These are phyloP conservation scores for Backusella tarrabulga DNA, from an alignment of 192 early-diverging fungal species.

Conservation along the genomic window DNA sequence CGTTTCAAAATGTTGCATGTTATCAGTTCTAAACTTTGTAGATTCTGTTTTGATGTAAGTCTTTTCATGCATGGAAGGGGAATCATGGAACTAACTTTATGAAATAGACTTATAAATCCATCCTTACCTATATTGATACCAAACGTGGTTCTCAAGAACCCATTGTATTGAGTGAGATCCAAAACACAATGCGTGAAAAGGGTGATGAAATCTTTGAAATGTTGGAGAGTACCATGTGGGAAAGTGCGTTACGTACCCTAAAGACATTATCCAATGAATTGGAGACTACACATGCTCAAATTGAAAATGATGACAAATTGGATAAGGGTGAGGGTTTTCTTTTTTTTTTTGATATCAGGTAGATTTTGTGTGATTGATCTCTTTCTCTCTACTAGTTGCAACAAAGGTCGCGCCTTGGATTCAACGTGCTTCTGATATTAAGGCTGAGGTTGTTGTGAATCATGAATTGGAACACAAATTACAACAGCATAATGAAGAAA, in stretches of 20 bases:
- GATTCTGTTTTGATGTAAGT: slow-evolving; percentile 46
- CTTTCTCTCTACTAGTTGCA: slow-evolving; percentile 32
- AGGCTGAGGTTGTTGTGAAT: slow-evolving; percentile 77
- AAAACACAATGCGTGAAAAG: slow-evolving; percentile 52
- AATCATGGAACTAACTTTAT: too few species aligned
- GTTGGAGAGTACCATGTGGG: slow-evolving; percentile 59
- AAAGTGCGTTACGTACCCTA: slow-evolving; percentile 50
- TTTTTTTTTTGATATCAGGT: too few species aligned
- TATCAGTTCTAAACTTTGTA: slow-evolving; percentile 44
- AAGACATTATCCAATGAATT: slow-evolving; percentile 47
- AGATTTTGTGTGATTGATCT: neutral
- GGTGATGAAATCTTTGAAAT: slow-evolving; percentile 55
- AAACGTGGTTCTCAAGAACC: slow-evolving; percentile 43
- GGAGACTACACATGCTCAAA: slow-evolving; percentile 39
- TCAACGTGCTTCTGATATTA: slow-evolving; percentile 71
- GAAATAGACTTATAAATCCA: slow-evolving; percentile 29
- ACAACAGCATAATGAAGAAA: slow-evolving; percentile 75
- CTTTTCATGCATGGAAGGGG: neutral
- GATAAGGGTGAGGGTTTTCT: slow-evolving; percentile 37
- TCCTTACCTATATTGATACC: slow-evolving; percentile 41
- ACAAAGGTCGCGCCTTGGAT: slow-evolving; percentile 75
- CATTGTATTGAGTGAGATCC: slow-evolving; percentile 39
- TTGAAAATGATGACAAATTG: slow-evolving; percentile 52
- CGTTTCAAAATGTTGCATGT: slow-evolving; percentile 46
- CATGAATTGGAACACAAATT: slow-evolving; percentile 76